Percentiles rank a stretch among this genome's conserved stretches.
These are phyloP conservation scores for Blepharisma stoltei DNA, from an alignment of 73 alveolate genomes.

Conservation along the genomic window DNA sequence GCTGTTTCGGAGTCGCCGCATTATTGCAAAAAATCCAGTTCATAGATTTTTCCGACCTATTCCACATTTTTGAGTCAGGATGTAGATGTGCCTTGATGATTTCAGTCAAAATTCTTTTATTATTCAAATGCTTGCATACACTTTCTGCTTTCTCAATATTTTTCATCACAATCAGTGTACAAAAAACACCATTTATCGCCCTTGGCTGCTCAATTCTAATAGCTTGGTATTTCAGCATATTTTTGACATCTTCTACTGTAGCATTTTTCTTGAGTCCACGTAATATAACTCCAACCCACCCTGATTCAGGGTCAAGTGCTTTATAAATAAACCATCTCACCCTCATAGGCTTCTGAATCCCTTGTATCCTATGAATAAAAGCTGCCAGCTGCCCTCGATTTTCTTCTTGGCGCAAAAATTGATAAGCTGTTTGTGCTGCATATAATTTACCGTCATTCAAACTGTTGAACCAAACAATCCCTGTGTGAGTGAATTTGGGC, in stretches of 20 bases:
- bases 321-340: slow-evolving; percentile 11
- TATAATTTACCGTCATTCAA: neutral
- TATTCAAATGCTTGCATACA: neutral
- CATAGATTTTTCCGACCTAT: too few relatives aligned
- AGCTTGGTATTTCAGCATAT: neutral
- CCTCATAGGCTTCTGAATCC: neutral
- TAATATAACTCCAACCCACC: neutral
- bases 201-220: neutral
- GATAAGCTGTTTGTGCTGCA: neutral
- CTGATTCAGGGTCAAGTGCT: neutral
- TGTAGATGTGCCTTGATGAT: too few relatives aligned
- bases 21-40: too few relatives aligned
- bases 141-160: slow-evolving; percentile 3
- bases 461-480: neutral
- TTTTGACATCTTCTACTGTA: neutral
- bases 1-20: too few relatives aligned
- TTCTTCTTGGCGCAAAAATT: too few relatives aligned
- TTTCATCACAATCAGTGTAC: neutral
- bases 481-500: neutral
- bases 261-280: slow-evolving; percentile 4
- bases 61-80: too few relatives aligned
- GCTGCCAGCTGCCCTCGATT: neutral
- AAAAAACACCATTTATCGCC: neutral
- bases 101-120: too few relatives aligned
- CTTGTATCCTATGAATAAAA: neutral